phyloP scores from a whole-genome alignment of 1,139 yeast genomes.

The Yarrowia galli region DNA sequence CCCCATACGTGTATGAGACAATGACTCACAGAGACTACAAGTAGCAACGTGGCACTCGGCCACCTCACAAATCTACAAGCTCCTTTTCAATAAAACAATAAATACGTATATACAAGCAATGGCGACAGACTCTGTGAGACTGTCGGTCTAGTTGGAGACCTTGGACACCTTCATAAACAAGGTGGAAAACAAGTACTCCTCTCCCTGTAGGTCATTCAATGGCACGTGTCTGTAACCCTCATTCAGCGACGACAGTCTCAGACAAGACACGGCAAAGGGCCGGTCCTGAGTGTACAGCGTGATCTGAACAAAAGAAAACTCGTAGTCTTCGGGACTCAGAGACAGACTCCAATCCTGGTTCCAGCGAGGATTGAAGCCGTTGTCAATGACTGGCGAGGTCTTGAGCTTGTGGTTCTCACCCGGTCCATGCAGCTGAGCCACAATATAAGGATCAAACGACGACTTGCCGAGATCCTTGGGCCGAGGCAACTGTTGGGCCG shows the following conservation, averaged over 20 bases:
- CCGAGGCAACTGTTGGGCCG: conserved; percentile 86
- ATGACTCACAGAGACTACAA: no score
- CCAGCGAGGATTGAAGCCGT: conserved; percentile 92
- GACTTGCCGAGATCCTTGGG: conserved; percentile 57
- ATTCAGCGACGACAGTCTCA: conserved; percentile 62
- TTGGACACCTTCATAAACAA: conserved; percentile 60
- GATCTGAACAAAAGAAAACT: conserved; percentile 62
- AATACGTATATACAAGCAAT: conserved; percentile 32
- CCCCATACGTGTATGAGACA: no score
- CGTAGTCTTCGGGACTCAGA: conserved; percentile 45
- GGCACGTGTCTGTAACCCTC: conserved; percentile 85
- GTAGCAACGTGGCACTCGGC: no score
- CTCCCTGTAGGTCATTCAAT: conserved; percentile 77
- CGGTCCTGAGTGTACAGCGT: conserved; percentile 55
- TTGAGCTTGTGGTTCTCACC: conserved; percentile 41
- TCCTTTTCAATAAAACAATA: background rate
- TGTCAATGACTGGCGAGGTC: conserved; percentile 58
- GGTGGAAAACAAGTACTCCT: conserved; percentile 79
- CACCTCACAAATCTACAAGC: no score
- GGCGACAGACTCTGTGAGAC: background rate
- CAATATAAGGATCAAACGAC: conserved; percentile 64
- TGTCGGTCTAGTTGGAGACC: conserved; percentile 49
- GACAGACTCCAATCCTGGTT: conserved; percentile 55
- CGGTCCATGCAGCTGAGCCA: conserved; percentile 62
- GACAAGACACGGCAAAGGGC: conserved; percentile 64